Base-by-base conservation (phyloP, 345 rosid species). In the Passiflora organensis region DNA sequence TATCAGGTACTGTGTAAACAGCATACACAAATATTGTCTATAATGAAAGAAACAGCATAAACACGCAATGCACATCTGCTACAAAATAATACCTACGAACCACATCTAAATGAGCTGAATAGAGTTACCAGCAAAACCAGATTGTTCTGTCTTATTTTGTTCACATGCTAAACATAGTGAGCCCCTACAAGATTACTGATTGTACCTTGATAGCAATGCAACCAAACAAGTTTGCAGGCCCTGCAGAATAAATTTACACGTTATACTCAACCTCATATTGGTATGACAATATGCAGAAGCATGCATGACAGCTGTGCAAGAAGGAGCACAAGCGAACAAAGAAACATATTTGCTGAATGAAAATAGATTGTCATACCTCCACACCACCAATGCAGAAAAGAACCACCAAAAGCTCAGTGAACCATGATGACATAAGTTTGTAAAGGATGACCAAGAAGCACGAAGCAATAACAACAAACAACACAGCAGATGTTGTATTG, bases 301-400 rank as follows among this genome's bases (percentile, higher is more conserved):
- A 21, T 13, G 64, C 53, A 17, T 19, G n/a, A 15, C 1, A 43
- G 15, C 2, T n/a, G n/a, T n/a, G n/a, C n/a, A n/a, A n/a, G 34
- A 8, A 28, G 8, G 34, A n/a, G n/a, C n/a, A n/a, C 34, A 28
- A 2, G 8, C 8, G 8, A 28, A 3, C 34, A 28, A 28, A 8
- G 8, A 28, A 11, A 15, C 13, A 12, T 15, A 11, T 41, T 5
- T 41, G 43, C 43, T 41, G 43, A 41, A 41, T 41, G 32, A 44
- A 48, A 66, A 48, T 18, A 17, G 21, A 50, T 67, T 16, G 3
- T 23, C 56, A 72, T 72, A 88, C 99, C 99, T 94, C 99, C 45
- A 78, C 90, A 56, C 99, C 97, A 65, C 96, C 99, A 46, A 94
- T 83, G 85, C 97, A 89, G 81, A 94, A 94, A 64, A 94, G 96